Evolutionary conservation across 78 protist genomes (phyloP).

Genomic region (slime mould (Dictyostelium discoideum)): dicty_2.7 NC_007090.3:1998501-1999000

Average conservation of each 20-base stretch:
- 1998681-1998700: neutral
- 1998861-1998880: constrained; percentile 32
- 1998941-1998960: constrained; percentile 63
- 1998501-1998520: neutral
- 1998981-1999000: constrained; percentile 54
- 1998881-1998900: constrained; percentile 34
- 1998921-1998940: constrained; percentile 18
- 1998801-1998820: neutral
- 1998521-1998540: neutral
- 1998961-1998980: constrained; percentile 23
- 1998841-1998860: constrained; percentile 24
- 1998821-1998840: constrained; percentile 4
- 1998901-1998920: neutral
- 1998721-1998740: neutral
- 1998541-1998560: neutral
- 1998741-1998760: neutral
- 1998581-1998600: neutral
- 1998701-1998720: neutral
- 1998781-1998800: neutral
- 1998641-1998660: neutral
- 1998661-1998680: neutral
- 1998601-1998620: neutral
- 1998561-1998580: neutral
- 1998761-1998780: neutral
- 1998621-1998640: neutral